Base-by-base conservation (phyloP, 2,329 filamentous ascomycete species). In the Byssoonygena ceratinophila region DNA sequence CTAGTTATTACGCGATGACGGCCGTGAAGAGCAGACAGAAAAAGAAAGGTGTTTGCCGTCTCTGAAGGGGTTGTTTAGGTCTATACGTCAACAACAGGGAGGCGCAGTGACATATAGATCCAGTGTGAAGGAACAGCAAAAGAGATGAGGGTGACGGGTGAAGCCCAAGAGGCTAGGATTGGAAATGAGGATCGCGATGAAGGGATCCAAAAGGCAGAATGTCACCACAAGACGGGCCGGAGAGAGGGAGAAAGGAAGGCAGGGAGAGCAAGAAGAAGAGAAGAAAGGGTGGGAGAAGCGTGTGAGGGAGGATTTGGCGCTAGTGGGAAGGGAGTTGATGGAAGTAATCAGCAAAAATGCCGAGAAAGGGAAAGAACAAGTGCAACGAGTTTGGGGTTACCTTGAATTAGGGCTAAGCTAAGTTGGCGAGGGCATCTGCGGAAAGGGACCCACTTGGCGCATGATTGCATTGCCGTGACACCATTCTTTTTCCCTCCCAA, bases 251-350 rank as follows among this genome's bases (percentile, higher is more conserved):
- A 37, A 49, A 51, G 51, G 47, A 46, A 46, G 54, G 46, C 29
- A 43, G 37, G 37, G 44, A 44, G 20, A 43, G 51, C 14, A n/a
- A n/a, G 40, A 39, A 22, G 36, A 37, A 20, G 34, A 43, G 16
- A 25, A 41, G 43, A 54, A 50, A 25, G 39, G 44, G 53, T 43
- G 52, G 52, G 57, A 46, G 55, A 52, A 40, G 41, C 55, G 56
- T 46, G 51, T 46, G 56, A 57, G 47, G 49, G 56, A 49, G 54
- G 51, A 54, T 50, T 54, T 51, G 54, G 54, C 55, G 57, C 57
- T 58, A 59, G 58, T 59, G 58, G 58, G 55, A 57, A 59, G 57
- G 58, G 58, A 51, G 43, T 53, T 53, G 53, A 34, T 32, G 46
- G 52, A 46, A 54, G 41, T 36, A 51, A 46, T 47, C 46, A 51